Percentiles rank a stretch among this genome's conserved stretches.
phyloP scores from a whole-genome alignment of 352 stramenopile genomes.

The Pythium guiyangense region DNA sequence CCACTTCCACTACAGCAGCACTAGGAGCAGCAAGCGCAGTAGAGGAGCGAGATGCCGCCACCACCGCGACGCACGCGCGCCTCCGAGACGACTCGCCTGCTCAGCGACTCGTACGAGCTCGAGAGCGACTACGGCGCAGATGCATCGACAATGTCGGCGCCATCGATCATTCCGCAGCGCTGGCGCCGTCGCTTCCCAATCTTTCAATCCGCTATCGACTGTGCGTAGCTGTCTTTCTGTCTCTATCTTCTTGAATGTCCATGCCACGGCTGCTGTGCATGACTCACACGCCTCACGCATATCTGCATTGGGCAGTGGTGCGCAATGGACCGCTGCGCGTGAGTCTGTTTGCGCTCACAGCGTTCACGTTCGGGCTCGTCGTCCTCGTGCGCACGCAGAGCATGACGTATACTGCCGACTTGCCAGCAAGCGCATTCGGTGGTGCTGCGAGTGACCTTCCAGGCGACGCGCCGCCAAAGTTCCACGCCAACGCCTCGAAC shows the following conservation, averaged over 20 bases:
- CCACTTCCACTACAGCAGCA: not conserved
- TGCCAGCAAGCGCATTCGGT: constrained; percentile 33
- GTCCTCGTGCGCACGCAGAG: constrained; percentile 72
- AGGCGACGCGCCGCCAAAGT: constrained; percentile 1
- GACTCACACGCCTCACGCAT: not conserved
- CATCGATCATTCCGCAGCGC: constrained; percentile 16
- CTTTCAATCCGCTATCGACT: constrained; percentile 13
- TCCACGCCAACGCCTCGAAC: constrained; percentile 54
- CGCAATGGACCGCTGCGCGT: constrained; percentile 31
- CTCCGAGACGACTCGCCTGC: constrained; percentile 9
- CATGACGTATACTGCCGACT: constrained; percentile 34
- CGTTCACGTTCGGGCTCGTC: constrained; percentile 52
- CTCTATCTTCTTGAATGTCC: not conserved
- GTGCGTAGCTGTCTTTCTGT: constrained; percentile 1
- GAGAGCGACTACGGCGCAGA: not conserved
- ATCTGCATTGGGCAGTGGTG: constrained; percentile 1
- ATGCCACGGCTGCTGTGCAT: too few species aligned
- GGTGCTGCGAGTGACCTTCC: constrained; percentile 10
- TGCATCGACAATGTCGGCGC: constrained; percentile 7
- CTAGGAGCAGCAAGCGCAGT: not conserved
- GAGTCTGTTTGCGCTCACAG: constrained; percentile 35
- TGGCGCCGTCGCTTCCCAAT: constrained; percentile 15
- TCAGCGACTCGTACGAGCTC: constrained; percentile 2
- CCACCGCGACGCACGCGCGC: not conserved
- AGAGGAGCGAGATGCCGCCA: not conserved